Percentiles rank a stretch among this genome's conserved stretches.
These are phyloP conservation scores for Nakataea oryzae DNA, from an alignment of 2,329 filamentous ascomycete genomes.

Conservation along the genomic window DNA sequence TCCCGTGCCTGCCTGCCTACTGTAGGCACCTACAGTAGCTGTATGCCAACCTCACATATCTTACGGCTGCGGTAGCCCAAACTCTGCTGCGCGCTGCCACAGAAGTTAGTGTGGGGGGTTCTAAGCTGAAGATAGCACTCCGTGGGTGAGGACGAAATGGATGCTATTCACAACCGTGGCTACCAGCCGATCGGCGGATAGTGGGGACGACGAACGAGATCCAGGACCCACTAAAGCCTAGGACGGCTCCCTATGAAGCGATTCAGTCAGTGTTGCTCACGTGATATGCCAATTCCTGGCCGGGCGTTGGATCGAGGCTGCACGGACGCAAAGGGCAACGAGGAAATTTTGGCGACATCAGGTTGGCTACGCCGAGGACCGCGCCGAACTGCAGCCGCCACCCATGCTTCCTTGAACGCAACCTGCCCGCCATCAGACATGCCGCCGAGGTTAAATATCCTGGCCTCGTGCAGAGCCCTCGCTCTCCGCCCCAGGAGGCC, in stretches of 20 bases:
- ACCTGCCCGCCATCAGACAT: constrained; percentile 23
- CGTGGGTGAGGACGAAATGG: too few species aligned
- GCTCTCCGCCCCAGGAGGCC: constrained; percentile 25
- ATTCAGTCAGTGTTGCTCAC: not conserved
- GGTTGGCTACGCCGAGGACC: not conserved
- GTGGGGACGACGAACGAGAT: not conserved
- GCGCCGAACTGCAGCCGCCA: not conserved
- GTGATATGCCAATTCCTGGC: not conserved
- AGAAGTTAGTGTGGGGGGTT: too few species aligned
- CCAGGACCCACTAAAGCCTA: not conserved
- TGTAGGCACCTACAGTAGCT: too few species aligned
- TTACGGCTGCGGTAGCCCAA: too few species aligned
- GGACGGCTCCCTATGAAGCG: not conserved
- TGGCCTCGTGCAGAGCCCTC: constrained; percentile 29
- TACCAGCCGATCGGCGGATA: too few species aligned
- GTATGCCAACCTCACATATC: too few species aligned
- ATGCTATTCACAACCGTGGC: too few species aligned
- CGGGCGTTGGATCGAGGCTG: not conserved
- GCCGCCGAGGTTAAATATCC: constrained; percentile 43
- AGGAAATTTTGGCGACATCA: constrained; percentile 4
- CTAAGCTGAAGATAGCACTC: too few species aligned
- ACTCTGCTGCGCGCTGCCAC: too few species aligned
- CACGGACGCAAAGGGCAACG: not conserved
- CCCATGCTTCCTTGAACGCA: constrained; percentile 3
- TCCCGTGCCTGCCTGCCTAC: too few species aligned